phyloP scores from a whole-genome alignment of 257 asterid genomes.

The Plectranthus barbatus region DNA sequence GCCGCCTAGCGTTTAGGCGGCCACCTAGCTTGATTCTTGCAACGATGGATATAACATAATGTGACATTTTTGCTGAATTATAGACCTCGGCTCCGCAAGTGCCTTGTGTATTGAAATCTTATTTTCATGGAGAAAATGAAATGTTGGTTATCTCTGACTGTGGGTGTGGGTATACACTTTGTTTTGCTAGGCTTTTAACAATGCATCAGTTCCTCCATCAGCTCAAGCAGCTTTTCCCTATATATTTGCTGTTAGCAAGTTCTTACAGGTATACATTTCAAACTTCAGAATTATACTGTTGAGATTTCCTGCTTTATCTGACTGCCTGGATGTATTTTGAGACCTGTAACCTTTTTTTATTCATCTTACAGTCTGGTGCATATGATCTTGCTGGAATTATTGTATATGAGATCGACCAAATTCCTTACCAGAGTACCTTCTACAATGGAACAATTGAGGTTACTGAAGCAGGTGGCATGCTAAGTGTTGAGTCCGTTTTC shows the following conservation, averaged over 20 bases:
- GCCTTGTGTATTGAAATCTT: neutral
- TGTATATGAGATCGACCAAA: slow-evolving; percentile 79
- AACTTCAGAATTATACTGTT: neutral
- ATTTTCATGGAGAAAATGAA: neutral
- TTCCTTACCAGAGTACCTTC: slow-evolving; percentile 77
- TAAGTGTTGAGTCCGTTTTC: slow-evolving; percentile 88
- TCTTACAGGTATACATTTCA: slow-evolving; percentile 62
- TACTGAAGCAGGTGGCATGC: slow-evolving; percentile 68
- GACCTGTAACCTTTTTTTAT: neutral
- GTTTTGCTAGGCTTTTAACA: slow-evolving; percentile 56
- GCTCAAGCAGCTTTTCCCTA: slow-evolving; percentile 88
- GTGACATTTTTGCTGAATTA: neutral
- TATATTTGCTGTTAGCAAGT: slow-evolving; percentile 83
- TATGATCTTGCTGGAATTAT: slow-evolving; percentile 84
- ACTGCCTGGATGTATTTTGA: neutral
- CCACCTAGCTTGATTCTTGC: too few species aligned
- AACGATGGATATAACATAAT: too few species aligned
- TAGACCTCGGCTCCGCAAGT: neutral
- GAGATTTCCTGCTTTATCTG: neutral
- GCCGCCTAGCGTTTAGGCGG: too few species aligned
- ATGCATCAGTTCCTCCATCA: slow-evolving; percentile 81
- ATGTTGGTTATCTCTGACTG: neutral
- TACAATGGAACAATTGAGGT: slow-evolving; percentile 93
- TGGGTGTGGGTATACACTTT: slow-evolving; percentile 5
- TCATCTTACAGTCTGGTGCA: slow-evolving; percentile 61